phyloP scores from a whole-genome alignment of 148 eudicot species.

The Simmondsia chinensis region DNA sequence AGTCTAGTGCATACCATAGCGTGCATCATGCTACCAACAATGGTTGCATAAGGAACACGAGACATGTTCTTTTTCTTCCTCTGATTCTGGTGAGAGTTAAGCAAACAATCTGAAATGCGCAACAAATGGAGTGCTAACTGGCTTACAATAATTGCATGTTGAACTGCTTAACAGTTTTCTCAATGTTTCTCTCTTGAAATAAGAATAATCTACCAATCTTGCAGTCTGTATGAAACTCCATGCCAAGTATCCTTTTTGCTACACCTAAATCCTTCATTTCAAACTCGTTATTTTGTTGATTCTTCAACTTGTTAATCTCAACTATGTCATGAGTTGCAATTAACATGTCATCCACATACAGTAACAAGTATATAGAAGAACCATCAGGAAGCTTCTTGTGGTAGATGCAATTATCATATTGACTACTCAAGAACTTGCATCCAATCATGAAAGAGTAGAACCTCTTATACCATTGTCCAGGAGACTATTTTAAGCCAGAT shows the following conservation, averaged over 20 bases:
- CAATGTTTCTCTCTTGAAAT: neutral
- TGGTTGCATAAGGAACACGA: neutral
- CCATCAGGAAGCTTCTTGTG: neutral
- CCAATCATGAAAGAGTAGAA: conserved; percentile 5
- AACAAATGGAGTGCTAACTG: neutral
- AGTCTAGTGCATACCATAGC: neutral
- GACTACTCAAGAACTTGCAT: neutral
- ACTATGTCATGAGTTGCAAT: neutral
- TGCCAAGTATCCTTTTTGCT: neutral
- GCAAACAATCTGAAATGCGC: conserved; percentile 1
- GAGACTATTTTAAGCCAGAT: conserved; percentile 7
- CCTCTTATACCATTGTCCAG: conserved; percentile 3
- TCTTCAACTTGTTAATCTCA: neutral
- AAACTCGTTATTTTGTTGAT: neutral
- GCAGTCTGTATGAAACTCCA: neutral
- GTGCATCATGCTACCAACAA: neutral
- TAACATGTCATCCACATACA: conserved; percentile 4
- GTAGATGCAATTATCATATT: conserved; percentile 1
- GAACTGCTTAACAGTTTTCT: neutral
- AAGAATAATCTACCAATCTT: neutral
- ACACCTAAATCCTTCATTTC: neutral
- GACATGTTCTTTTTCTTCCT: neutral
- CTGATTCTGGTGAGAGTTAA: neutral
- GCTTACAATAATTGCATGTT: neutral
- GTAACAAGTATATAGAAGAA: neutral